A percentile compares a stretch with the other conserved stretches of the same genome.
Evolutionary conservation across 106 monocot genomes (phyloP).

Genomic region (Phalaenopsis equestris): DNA sequence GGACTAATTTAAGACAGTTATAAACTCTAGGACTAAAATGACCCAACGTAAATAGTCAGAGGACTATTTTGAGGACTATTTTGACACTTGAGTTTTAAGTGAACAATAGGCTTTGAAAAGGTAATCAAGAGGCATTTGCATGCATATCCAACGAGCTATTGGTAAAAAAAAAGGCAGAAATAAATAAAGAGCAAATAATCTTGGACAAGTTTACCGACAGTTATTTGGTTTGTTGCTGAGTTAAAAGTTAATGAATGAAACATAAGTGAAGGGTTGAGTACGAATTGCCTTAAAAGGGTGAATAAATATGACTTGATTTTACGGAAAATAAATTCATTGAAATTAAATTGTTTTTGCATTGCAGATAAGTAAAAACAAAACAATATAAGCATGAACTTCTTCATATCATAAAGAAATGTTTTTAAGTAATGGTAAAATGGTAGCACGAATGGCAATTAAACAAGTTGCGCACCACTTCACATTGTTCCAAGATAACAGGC

Average conservation of each 20-base stretch:
- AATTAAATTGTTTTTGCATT: neutral
- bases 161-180: neutral
- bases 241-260: constrained; percentile 1
- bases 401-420: neutral
- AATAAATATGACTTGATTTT: neutral
- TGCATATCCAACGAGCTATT: neutral
- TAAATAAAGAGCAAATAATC: neutral
- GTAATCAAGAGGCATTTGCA: neutral
- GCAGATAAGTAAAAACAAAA: neutral
- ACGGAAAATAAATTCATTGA: neutral
- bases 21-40: too few relatives aligned
- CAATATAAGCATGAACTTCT: neutral
- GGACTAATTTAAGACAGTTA: too few relatives aligned
- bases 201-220: neutral
- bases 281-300: neutral
- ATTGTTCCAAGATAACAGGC: neutral
- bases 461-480: neutral
- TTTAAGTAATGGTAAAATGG: neutral
- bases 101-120: neutral
- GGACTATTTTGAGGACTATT: too few relatives aligned
- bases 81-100: neutral
- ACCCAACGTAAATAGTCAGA: too few relatives aligned
- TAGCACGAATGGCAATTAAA: neutral
- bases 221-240: neutral
- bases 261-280: neutral